Base-by-base conservation (phyloP, 179 eudicot genomes). In the Silene coronaria region DNA sequence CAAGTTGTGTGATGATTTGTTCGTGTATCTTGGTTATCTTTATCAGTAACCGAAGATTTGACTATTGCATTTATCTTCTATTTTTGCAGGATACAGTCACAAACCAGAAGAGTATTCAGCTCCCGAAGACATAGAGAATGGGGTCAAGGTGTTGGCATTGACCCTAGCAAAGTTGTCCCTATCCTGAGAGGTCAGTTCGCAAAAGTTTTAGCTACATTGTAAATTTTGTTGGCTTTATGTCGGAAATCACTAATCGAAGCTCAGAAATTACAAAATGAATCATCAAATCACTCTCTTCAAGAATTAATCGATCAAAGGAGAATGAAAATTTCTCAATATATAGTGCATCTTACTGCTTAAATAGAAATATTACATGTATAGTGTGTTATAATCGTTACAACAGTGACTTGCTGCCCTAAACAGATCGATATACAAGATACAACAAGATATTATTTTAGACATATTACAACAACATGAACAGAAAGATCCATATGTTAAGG, bases 31-130 rank as follows among this genome's bases (percentile, higher is more conserved):
- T 7, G 2, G 57, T 51, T 51, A 3, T 51, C 1, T 53, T 14
- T 14, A 17, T 53, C 48, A 13, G 2, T 42, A 42, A 42, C 48
- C 11, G 48, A 42, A 42, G 48, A 42, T 11, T 11, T 42, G 14
- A 42, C 14, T 0, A 10, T 42, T 11, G 6, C 1, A 42, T 9
- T 10, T 42, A 67, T 17, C 64, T 21, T 38, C 17, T 61, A 72
- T 22, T 21, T 21, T 66, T 85, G 81, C 92, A 92, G 97, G 98
- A 73, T 89, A 91, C 70, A 93, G 98, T 84, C 98, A 93, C 80
- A 93, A 87, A 79, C 97, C 97, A 3, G 98, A 93, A 80, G 98
- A 93, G 77, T 89, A 82, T 80, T 73, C 98, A 17, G 87, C 93
- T 27, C 57, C 46, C 45, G 82, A 88, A 61, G 92, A 88, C 81